Evolutionary conservation across 169 alveolate genomes (phyloP).

Genomic region (Eimeria necatrix): DNA sequence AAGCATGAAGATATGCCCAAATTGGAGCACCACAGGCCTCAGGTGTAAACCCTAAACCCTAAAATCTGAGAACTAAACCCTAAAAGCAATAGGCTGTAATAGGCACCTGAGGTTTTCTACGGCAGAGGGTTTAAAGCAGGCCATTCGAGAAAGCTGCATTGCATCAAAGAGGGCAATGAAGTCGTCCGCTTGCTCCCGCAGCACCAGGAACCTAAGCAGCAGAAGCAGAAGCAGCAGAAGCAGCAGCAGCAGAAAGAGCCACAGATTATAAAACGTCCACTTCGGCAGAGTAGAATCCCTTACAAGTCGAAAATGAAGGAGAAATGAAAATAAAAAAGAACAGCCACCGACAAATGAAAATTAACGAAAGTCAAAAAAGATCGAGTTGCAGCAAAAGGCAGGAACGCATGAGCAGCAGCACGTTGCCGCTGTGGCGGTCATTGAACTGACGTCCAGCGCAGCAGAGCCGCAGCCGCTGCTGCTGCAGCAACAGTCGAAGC

Average conservation of each 20-base stretch:
- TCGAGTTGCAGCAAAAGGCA: not conserved
- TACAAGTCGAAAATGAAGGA: not conserved
- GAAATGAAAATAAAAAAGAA: not conserved
- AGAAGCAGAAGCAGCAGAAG: constrained; percentile 25
- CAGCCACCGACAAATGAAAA: not conserved
- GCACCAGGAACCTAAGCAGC: constrained; percentile 90
- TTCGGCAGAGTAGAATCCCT: not conserved
- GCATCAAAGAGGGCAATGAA: constrained; percentile 91
- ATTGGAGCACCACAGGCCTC: not conserved
- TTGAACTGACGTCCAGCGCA: too few species aligned
- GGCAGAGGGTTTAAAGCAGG: constrained; percentile 95
- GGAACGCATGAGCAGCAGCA: not conserved
- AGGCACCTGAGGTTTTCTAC: constrained; percentile 87
- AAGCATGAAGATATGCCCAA: not conserved
- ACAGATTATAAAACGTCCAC: not conserved
- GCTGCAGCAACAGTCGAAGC: not conserved
- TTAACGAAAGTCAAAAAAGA: not conserved
- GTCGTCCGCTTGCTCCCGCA: constrained; percentile 93
- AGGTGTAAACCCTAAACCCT: not conserved
- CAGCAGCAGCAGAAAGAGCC: not conserved
- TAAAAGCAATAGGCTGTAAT: not conserved
- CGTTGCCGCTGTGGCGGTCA: too few species aligned
- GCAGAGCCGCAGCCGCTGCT: not conserved
- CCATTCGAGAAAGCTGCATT: constrained; percentile 95
- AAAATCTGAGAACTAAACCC: not conserved